phyloP scores from a whole-genome alignment of 345 rosid species.

The Noccaea caerulescens region DNA sequence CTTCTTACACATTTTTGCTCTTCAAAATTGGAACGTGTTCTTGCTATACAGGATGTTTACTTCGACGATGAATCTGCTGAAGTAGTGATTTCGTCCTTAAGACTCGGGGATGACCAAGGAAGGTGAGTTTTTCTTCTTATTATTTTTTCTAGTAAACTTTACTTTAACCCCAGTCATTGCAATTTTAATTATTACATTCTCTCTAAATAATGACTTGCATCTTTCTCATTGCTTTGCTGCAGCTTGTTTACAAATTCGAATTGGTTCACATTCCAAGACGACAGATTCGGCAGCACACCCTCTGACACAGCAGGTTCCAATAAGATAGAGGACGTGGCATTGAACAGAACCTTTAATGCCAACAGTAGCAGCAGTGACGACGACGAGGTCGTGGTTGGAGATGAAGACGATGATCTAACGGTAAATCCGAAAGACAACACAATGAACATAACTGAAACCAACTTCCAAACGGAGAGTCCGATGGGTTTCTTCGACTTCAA shows the following conservation, averaged over 20 bases:
- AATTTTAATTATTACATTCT: neutral
- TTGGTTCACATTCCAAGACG: constrained; percentile 98
- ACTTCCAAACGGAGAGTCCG: constrained; percentile 38
- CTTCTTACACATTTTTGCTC: constrained; percentile 5
- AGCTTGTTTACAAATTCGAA: constrained; percentile 92
- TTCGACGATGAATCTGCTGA: constrained; percentile 99
- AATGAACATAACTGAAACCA: constrained; percentile 26
- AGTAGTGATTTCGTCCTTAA: constrained; percentile 93
- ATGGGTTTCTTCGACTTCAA: constrained; percentile 52
- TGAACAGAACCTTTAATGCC: constrained; percentile 56
- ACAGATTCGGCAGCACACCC: constrained; percentile 61
- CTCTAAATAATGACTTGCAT: constrained; percentile 12
- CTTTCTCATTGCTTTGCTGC: constrained; percentile 36
- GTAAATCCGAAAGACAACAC: constrained; percentile 51
- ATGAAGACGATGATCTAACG: constrained; percentile 71
- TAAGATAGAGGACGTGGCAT: constrained; percentile 67
- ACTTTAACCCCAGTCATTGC: neutral
- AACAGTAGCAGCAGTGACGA: constrained; percentile 57
- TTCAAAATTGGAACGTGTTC: constrained; percentile 22
- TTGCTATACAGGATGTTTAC: constrained; percentile 79
- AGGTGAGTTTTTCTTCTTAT: constrained; percentile 56
- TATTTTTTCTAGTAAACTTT: neutral
- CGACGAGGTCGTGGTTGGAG: constrained; percentile 97
- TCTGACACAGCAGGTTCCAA: constrained; percentile 57
- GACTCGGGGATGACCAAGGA: constrained; percentile 98